Evolutionary conservation across 495 filamentous ascomycete genomes (phyloP).

Genomic region (Penicillium coprophilum): DNA sequence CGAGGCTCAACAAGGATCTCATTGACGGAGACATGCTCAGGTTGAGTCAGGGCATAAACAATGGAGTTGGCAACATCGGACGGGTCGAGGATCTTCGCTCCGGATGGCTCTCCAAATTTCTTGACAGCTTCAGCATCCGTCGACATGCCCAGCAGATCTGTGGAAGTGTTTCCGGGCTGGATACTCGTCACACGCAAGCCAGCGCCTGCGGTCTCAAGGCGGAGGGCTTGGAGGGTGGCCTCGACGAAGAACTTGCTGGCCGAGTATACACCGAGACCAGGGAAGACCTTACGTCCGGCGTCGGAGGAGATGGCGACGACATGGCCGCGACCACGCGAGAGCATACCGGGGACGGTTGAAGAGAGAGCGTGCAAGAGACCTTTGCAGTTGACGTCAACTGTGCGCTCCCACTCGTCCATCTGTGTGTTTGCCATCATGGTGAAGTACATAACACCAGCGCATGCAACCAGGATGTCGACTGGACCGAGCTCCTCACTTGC

Average conservation of each 20-base stretch:
- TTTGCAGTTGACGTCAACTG: slow-evolving; percentile 71
- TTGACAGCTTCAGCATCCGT: slow-evolving; percentile 66
- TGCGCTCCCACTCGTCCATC: slow-evolving; percentile 66
- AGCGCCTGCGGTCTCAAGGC: slow-evolving; percentile 64
- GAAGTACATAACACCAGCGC: slow-evolving; percentile 74
- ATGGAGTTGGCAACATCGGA: slow-evolving; percentile 65
- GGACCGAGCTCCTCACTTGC: slow-evolving; percentile 58
- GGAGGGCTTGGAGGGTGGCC: slow-evolving; percentile 63
- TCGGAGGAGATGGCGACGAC: slow-evolving; percentile 71
- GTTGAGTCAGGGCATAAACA: slow-evolving; percentile 62
- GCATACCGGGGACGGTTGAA: slow-evolving; percentile 60
- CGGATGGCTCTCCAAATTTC: slow-evolving; percentile 66
- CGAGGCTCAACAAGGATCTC: slow-evolving; percentile 70
- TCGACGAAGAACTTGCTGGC: slow-evolving; percentile 75
- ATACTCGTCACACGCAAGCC: slow-evolving; percentile 64
- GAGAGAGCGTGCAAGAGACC: slow-evolving; percentile 63
- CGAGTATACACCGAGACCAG: slow-evolving; percentile 69
- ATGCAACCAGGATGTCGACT: slow-evolving; percentile 65
- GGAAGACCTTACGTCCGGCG: slow-evolving; percentile 69
- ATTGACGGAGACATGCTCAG: slow-evolving; percentile 66
- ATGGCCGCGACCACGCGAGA: slow-evolving; percentile 58
- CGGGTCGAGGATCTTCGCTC: slow-evolving; percentile 61
- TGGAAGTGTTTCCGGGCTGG: slow-evolving; percentile 66
- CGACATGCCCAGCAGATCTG: slow-evolving; percentile 62
- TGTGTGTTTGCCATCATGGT: slow-evolving; percentile 69